Evolutionary conservation across 148 eudicot species (phyloP).

Genomic region (Fagopyrum esculentum): DNA sequence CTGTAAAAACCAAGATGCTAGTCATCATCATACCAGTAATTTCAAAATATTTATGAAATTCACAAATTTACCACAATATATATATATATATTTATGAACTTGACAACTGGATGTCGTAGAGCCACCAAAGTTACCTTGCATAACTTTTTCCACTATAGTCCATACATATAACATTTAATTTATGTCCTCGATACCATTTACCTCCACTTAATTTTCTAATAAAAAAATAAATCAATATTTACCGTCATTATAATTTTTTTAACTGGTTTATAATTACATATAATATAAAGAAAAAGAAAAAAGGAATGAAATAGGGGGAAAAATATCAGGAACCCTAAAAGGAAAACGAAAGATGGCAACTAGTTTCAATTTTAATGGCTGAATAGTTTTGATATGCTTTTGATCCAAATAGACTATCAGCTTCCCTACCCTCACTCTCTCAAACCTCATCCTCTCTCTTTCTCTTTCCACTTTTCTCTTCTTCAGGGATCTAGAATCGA

Average conservation of each 20-base stretch:
- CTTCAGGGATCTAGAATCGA: background rate
- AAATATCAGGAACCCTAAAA: constrained; percentile 11
- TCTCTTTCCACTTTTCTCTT: background rate
- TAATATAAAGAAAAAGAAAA: background rate
- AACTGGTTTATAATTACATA: background rate
- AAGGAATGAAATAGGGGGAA: background rate
- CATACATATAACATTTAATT: no score
- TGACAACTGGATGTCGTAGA: no score
- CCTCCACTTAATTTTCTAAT: background rate
- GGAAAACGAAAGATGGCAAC: constrained; percentile 1
- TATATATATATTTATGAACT: no score
- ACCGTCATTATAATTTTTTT: background rate
- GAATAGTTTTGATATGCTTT: constrained; percentile 5
- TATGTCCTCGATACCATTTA: background rate
- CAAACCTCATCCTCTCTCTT: constrained; percentile 4
- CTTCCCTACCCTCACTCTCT: constrained; percentile 8
- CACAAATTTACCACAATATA: no score
- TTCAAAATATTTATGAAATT: no score
- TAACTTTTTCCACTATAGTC: no score
- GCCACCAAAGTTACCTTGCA: no score
- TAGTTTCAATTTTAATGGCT: constrained; percentile 5
- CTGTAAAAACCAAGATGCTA: no score
- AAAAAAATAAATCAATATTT: background rate
- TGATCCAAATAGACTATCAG: constrained; percentile 8
- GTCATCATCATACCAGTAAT: no score